Evolutionary conservation across 73 alveolate genomes (phyloP).

Genomic region (Tetrahymena malaccensis): DNA sequence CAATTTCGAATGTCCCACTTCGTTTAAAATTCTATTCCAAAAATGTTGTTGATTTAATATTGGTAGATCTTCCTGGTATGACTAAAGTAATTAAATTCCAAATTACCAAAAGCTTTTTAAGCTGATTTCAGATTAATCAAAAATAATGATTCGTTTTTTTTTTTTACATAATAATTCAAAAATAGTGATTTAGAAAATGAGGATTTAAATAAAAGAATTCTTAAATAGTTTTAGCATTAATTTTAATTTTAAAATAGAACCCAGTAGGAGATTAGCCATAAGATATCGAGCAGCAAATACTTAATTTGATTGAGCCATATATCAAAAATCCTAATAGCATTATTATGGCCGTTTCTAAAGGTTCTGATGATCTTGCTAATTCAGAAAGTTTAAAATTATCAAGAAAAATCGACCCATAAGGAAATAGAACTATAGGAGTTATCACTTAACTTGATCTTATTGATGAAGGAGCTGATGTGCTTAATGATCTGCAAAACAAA

Average conservation of each 20-base stretch:
- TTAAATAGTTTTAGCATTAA: not conserved
- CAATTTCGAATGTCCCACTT: conserved; percentile 66
- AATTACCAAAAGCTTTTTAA: not conserved
- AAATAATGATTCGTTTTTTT: not conserved
- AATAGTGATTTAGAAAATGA: not conserved
- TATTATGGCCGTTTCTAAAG: conserved; percentile 91
- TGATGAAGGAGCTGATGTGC: conserved; percentile 89
- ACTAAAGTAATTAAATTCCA: conserved; percentile 46
- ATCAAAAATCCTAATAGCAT: conserved; percentile 68
- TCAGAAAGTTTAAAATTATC: conserved; percentile 88
- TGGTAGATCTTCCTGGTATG: conserved; percentile 97
- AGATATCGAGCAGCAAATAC: conserved; percentile 74
- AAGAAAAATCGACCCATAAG: conserved; percentile 88
- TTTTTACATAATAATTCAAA: not conserved
- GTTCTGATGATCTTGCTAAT: conserved; percentile 87
- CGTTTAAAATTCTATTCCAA: conserved; percentile 73
- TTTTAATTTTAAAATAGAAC: not conserved
- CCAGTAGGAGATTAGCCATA: conserved; percentile 90
- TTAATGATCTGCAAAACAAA: conserved; percentile 77
- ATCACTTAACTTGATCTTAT: conserved; percentile 87
- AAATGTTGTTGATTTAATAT: conserved; percentile 81
- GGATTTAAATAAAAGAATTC: not conserved
- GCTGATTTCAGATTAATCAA: not conserved
- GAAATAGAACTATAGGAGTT: conserved; percentile 90
- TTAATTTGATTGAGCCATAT: conserved; percentile 66